Percentiles rank a stretch among this genome's conserved stretches.
Evolutionary conservation across 1,284 basidiomycete species (phyloP).

Genomic region (Leccinum subrobustum): DNA sequence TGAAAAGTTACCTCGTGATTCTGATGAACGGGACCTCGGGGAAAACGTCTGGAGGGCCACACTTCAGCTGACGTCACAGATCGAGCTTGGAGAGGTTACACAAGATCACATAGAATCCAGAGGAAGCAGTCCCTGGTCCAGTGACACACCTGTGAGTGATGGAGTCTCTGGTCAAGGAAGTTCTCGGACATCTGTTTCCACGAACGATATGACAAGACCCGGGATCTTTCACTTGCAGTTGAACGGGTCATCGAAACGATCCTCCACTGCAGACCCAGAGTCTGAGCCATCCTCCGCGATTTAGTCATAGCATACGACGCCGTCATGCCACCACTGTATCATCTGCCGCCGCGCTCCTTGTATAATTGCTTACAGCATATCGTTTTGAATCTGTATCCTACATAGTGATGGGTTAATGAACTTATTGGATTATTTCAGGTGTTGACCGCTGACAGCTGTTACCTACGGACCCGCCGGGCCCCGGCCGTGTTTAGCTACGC

Average conservation of each 20-base stretch:
- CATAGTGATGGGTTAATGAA: neutral
- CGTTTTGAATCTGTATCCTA: neutral
- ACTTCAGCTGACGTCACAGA: neutral
- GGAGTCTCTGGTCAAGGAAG: neutral
- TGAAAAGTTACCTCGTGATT: constrained; percentile 5
- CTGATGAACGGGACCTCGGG: neutral
- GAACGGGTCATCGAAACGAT: neutral
- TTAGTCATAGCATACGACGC: neutral
- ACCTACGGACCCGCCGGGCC: too few species aligned
- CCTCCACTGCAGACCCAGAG: neutral
- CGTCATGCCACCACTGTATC: neutral
- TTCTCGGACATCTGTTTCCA: neutral
- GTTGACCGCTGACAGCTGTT: neutral
- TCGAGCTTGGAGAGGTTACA: neutral
- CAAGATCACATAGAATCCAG: neutral
- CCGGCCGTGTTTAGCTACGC: neutral
- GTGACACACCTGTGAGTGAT: neutral
- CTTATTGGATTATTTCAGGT: neutral
- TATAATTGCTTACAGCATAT: neutral
- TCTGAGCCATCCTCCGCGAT: neutral
- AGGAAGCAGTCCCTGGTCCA: neutral
- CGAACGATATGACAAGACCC: neutral
- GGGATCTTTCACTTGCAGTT: neutral
- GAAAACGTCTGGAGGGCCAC: neutral
- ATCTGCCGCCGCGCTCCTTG: neutral